Conservation (phyloP, 805 yeast genomes). For the Hermanozyma aechmeae region DNA sequence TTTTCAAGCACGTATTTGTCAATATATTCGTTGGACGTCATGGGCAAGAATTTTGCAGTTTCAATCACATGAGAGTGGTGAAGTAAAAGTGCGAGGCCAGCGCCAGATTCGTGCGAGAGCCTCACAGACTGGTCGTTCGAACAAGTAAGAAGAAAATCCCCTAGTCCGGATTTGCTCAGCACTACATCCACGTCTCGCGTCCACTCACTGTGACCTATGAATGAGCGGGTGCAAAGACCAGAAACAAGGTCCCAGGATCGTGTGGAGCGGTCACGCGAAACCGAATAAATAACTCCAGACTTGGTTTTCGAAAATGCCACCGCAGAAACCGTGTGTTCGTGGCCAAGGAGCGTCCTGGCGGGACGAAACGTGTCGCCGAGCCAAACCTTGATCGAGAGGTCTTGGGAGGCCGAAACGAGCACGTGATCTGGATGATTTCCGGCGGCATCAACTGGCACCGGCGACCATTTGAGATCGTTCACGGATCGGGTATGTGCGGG, state of each 20-base stretch:
- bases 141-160: constrained; percentile 58
- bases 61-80: constrained; percentile 87
- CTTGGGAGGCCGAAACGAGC: constrained; percentile 44
- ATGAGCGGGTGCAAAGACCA: constrained; percentile 59
- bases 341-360: constrained; percentile 64
- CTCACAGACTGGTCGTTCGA: constrained; percentile 74
- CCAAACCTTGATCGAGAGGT: constrained; percentile 62
- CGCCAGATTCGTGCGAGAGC: constrained; percentile 58
- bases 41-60: constrained; percentile 58
- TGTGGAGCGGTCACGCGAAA: constrained; percentile 54
- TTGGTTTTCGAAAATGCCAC: constrained; percentile 41
- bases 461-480: constrained; percentile 48
- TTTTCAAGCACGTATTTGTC: constrained; percentile 34
- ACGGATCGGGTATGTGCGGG: constrained; percentile 73
- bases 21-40: constrained; percentile 34
- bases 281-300: constrained; percentile 44
- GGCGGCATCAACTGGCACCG: constrained; percentile 22
- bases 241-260: constrained; percentile 58
- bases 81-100: constrained; percentile 53
- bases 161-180: constrained; percentile 18
- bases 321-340: constrained; percentile 75
- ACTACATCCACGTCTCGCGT: constrained; percentile 53
- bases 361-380: constrained; percentile 44
- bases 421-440: constrained; percentile 19
- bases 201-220: constrained; percentile 86